These are phyloP conservation scores for Citrus mangshanensis DNA, from an alignment of 345 rosid species.

Conservation along the genomic window DNA sequence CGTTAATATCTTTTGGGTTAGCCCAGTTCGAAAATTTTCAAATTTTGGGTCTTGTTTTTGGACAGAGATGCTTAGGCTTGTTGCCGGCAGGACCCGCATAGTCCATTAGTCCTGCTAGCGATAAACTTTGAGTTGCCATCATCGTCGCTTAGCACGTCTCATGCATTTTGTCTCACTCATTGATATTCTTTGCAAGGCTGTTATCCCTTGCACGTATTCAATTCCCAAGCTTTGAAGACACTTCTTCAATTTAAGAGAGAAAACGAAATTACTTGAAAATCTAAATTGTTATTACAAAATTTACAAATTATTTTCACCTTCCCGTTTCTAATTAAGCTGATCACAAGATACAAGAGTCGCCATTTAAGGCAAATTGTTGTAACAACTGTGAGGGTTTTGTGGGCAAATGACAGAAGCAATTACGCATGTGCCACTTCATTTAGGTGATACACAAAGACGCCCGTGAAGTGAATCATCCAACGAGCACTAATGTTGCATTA, in stretches of 20 bases:
- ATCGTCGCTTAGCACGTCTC: not conserved
- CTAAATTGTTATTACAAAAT: not conserved
- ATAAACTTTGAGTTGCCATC: not conserved
- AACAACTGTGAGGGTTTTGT: not conserved
- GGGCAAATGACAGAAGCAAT: conserved; percentile 3
- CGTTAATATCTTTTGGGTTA: too few relatives aligned
- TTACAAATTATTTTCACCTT: not conserved
- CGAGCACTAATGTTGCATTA: not conserved
- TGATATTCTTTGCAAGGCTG: not conserved
- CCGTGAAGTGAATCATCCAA: not conserved
- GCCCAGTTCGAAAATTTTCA: too few relatives aligned
- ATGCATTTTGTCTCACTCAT: not conserved
- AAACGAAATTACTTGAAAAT: not conserved
- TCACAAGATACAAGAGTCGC: not conserved
- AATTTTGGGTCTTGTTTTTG: too few relatives aligned
- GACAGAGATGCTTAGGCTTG: too few relatives aligned
- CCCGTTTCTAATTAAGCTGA: not conserved
- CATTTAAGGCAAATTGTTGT: not conserved
- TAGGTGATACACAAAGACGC: not conserved
- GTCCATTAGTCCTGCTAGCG: not conserved
- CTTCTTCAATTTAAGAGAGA: not conserved
- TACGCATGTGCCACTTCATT: not conserved
- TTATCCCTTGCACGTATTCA: conserved; percentile 10
- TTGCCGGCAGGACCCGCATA: not conserved
- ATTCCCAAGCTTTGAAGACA: conserved; percentile 5